Evolutionary conservation across 1,284 basidiomycete species (phyloP), one percentile per base, ranked within the genome.

Genomic region (Filobasidium uniguttulatum): DNA sequence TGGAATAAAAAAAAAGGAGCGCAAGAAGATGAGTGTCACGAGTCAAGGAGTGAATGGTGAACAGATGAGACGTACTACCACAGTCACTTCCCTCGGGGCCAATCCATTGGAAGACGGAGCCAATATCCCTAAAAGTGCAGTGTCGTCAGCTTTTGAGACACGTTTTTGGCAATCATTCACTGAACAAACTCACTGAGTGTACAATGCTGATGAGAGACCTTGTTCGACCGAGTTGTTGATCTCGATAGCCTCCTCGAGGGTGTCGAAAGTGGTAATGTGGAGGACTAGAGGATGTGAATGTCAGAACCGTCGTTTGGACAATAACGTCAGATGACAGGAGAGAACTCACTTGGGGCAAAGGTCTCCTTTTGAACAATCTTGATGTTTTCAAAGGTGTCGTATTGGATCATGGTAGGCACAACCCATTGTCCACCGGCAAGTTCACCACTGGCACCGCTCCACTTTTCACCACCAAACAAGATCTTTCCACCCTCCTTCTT

Each of bases 161-260:
- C 15, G 15, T 28, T 3, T 8, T 17, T 8, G 9, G 17, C 15
- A 12, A 38, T 20, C 25, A 17, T 3, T 12, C 15, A 26, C 14
- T 10, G 17, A 28, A 33, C 10, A 2, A 9, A 44, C 50, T 47
- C 17, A 52, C 50, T 52, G 50, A 47, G 90, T 94, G 82, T 91
- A 97, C 8, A 96, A 72, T 55, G 85, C 84, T 59, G 83, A 85
- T 34, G 86, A 90, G 47, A 97, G 71, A 17, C 90, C 81, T 70
- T 90, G 90, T 8, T 85, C 84, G 25, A 96, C 91, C 25, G 76
- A 75, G 68, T 97, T 97, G 69, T 96, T 96, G 80, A 87, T 83
- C 61, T 73, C 73, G 62, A 96, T 91, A 8, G 89, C 91, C 68
- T 94, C 77, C 58, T 90, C 85, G 19, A 96, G 72, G 51, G 85